Conservation (phyloP, 2,329 filamentous ascomycete genomes). For the Cladophialophora carrionii region DNA sequence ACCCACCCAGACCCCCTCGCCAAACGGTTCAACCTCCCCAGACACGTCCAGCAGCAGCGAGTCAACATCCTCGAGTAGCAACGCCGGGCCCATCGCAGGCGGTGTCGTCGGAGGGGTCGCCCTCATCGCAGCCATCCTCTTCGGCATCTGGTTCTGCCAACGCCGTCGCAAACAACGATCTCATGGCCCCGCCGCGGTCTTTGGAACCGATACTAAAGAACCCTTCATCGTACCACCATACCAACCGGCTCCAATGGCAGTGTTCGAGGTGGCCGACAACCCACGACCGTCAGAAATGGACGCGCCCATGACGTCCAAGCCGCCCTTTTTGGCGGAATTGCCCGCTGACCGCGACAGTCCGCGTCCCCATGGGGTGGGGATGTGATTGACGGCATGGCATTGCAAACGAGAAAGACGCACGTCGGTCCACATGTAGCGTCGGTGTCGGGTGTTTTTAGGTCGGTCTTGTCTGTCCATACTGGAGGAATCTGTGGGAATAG, state of each 20-base stretch:
- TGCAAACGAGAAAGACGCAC: not conserved
- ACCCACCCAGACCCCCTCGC: slow-evolving; percentile 15
- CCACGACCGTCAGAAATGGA: slow-evolving; percentile 17
- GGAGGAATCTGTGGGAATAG: not conserved
- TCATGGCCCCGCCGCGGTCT: not conserved
- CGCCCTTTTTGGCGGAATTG: slow-evolving; percentile 23
- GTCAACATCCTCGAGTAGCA: not conserved
- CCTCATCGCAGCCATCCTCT: slow-evolving; percentile 18
- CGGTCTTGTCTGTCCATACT: not conserved
- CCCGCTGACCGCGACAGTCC: slow-evolving; percentile 12
- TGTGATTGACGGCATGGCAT: slow-evolving; percentile 1
- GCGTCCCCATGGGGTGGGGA: not conserved
- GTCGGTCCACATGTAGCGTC: not conserved
- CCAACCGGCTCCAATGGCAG: slow-evolving; percentile 3
- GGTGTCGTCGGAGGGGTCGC: slow-evolving; percentile 30
- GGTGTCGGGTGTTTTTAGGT: not conserved
- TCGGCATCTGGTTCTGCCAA: slow-evolving; percentile 9
- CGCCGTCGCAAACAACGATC: slow-evolving; percentile 5
- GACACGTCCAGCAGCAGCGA: not conserved
- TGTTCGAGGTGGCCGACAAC: slow-evolving; percentile 15
- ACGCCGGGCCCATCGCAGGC: slow-evolving; percentile 21
- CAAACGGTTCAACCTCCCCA: not conserved
- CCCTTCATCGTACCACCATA: not conserved
- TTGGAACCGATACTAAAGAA: not conserved
- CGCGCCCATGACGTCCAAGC: slow-evolving; percentile 15